Percentiles rank a stretch among this genome's conserved stretches.
phyloP scores from a whole-genome alignment of 176 grass and related monocot genomes.

The Alopecurus myosuroides region DNA sequence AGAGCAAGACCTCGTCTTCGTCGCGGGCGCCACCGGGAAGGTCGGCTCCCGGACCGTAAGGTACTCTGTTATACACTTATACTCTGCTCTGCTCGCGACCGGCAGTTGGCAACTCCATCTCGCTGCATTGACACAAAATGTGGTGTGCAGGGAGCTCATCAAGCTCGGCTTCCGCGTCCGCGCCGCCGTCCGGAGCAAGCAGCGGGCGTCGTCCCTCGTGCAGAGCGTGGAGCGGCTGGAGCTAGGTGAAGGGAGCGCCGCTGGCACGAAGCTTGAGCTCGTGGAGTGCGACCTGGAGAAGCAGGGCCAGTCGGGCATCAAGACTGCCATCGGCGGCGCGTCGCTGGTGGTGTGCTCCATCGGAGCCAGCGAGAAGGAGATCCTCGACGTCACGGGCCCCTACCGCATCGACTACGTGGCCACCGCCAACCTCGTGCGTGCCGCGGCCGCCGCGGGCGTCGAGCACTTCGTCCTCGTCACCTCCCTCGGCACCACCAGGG shows the following conservation, averaged over 20 bases:
- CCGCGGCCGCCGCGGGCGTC: conserved; percentile 55
- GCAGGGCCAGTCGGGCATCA: conserved; percentile 34
- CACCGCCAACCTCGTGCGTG: conserved; percentile 67
- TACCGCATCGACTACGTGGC: conserved; percentile 88
- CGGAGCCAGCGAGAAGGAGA: conserved; percentile 85
- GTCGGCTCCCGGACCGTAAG: conserved; percentile 28
- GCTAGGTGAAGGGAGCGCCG: conserved; percentile 18
- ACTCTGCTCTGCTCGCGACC: neutral
- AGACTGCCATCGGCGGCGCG: conserved; percentile 54
- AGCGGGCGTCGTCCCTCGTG: conserved; percentile 56
- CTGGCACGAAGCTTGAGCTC: conserved; percentile 55
- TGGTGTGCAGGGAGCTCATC: conserved; percentile 54
- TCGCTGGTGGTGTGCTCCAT: conserved; percentile 79
- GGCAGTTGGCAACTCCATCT: neutral
- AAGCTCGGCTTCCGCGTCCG: conserved; percentile 87
- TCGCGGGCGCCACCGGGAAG: conserved; percentile 40
- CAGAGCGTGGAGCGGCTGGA: conserved; percentile 80
- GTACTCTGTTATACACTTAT: neutral
- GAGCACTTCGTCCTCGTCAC: conserved; percentile 94
- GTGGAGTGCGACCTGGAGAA: conserved; percentile 94
- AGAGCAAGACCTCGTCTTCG: conserved; percentile 35
- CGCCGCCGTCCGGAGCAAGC: conserved; percentile 59
- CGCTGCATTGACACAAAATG: neutral
- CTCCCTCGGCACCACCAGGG: conserved; percentile 76
- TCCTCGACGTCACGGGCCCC: conserved; percentile 75